Conservation (phyloP, 176 grass and related monocot genomes). For the Triticum timopheevii region DNA sequence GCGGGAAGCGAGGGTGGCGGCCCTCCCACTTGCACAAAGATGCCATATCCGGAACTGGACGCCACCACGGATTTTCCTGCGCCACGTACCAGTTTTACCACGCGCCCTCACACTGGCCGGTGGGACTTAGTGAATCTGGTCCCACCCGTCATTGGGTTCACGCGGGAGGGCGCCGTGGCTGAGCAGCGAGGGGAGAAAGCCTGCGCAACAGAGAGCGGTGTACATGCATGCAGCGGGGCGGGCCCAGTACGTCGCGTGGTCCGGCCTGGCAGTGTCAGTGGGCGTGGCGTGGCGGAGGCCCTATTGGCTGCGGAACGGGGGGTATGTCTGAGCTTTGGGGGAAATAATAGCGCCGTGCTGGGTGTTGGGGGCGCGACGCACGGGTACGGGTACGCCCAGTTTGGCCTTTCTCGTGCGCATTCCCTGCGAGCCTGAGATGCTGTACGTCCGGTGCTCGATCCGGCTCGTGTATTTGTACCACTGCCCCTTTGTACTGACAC, state of each 20-base stretch:
- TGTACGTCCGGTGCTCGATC: background rate
- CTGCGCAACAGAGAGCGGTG: constrained; percentile 5
- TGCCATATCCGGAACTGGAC: constrained; percentile 30
- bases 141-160: background rate
- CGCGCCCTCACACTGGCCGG: fast-evolving
- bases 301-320: constrained; percentile 48
- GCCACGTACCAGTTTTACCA: fast-evolving
- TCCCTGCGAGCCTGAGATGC: background rate
- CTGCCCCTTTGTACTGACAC: background rate
- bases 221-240: constrained; percentile 22
- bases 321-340: constrained; percentile 53
- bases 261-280: constrained; percentile 31
- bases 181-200: background rate
- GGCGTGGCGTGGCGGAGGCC: background rate
- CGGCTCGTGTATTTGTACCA: background rate
- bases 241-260: constrained; percentile 3
- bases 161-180: no score
- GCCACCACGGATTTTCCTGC: constrained; percentile 1
- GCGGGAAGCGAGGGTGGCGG: background rate
- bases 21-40: constrained; percentile 8
- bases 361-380: constrained; percentile 27
- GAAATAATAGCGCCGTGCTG: constrained; percentile 41
- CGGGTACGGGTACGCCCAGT: constrained; percentile 33
- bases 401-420: constrained; percentile 7
- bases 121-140: fast-evolving